phyloP scores from a whole-genome alignment of 257 asterid genomes.

The Anisodus tanguticus region DNA sequence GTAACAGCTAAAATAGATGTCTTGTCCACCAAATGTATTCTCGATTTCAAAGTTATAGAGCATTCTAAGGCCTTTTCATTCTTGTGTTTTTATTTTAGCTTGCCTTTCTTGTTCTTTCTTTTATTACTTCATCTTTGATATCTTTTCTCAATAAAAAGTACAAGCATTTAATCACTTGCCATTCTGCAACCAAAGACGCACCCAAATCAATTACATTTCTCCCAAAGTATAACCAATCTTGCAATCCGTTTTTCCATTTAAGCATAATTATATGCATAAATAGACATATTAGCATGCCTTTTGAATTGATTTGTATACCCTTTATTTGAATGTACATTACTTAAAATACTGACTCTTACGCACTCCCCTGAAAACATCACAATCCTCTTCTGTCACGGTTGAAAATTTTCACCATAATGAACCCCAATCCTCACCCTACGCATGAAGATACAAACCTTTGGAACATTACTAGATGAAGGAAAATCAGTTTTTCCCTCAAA shows the following conservation, averaged over 20 bases:
- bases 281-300: background rate
- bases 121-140: slow-evolving; percentile 19
- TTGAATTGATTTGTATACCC: background rate
- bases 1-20: background rate
- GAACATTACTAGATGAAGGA: background rate
- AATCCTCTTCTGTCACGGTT: background rate
- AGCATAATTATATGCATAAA: background rate
- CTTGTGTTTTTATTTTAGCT: background rate
- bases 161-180: background rate
- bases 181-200: slow-evolving; percentile 19
- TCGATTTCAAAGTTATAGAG: background rate
- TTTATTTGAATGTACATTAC: background rate
- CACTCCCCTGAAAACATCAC: background rate
- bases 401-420: background rate
- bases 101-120: background rate
- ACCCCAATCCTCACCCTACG: background rate
- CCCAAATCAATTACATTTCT: slow-evolving; percentile 9
- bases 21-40: background rate
- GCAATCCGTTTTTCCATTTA: background rate
- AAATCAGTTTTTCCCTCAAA: background rate
- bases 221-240: background rate
- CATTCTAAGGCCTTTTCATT: background rate
- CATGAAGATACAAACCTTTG: background rate
- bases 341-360: background rate
- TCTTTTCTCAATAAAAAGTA: background rate